phyloP scores from a whole-genome alignment of 2,329 filamentous ascomycete species.

The Tolypocladium cylindrosporum region DNA sequence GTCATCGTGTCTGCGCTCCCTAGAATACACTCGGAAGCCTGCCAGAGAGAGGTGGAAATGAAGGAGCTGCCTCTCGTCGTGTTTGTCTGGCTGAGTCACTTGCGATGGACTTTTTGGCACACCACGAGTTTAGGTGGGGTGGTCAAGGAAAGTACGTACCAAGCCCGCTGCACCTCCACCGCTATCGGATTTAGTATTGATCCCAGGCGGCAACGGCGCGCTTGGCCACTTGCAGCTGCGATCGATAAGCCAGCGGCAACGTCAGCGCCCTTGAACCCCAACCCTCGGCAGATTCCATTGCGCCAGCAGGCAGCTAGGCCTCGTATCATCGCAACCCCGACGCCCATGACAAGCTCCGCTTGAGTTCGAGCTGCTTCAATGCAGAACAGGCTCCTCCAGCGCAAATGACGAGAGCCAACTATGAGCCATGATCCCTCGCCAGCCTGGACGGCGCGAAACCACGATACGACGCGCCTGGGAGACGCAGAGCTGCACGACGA shows the following conservation, averaged over 20 bases:
- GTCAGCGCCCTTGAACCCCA: neutral
- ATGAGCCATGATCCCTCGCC: constrained; percentile 37
- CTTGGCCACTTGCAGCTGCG: neutral
- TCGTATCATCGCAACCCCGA: neutral
- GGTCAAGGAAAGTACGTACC: neutral
- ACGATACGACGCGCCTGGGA: neutral
- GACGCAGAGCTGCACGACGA: neutral
- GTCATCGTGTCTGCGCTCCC: constrained; percentile 26
- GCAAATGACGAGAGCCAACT: constrained; percentile 27
- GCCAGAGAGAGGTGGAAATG: neutral
- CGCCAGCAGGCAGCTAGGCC: neutral
- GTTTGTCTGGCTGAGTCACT: constrained; percentile 2
- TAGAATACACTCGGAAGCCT: neutral
- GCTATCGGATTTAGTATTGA: constrained; percentile 3
- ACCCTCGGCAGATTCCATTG: neutral
- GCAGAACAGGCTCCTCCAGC: constrained; percentile 17
- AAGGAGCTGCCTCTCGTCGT: neutral
- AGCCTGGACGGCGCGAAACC: constrained; percentile 1
- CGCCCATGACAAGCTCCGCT: constrained; percentile 11
- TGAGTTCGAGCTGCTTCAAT: constrained; percentile 16
- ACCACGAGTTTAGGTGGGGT: neutral
- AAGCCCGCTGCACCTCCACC: neutral
- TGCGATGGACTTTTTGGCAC: neutral
- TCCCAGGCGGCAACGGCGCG: neutral
- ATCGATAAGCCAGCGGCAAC: neutral